Base-by-base conservation (phyloP, 2,329 filamentous ascomycete species). In the Aspergillus tanneri region DNA sequence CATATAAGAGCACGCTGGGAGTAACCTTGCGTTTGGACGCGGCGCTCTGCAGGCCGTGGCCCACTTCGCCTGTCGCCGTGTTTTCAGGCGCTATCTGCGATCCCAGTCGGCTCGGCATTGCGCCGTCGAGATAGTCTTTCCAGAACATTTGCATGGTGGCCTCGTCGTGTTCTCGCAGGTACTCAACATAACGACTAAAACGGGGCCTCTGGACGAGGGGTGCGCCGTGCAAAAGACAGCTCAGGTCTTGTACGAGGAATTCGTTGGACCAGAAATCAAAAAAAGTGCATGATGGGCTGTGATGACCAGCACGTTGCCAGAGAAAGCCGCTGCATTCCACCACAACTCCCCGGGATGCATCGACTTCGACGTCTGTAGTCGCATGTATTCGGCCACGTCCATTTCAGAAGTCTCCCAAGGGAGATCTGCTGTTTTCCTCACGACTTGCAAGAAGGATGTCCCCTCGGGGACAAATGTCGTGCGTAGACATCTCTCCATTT, bases 261-360 rank as follows among this genome's bases (percentile, higher is more conserved):
- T 50, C 36, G 14, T 62, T 56, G 16, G 65, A 68, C 63, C 64
- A 68, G 40, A 58, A 67, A 43, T 69, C 66, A 19, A 67, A 66
- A 2, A 68, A 55, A 4, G n/a, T n/a, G 63, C 59, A 42, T 69
- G 66, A 38, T 69, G 66, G 54, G 65, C 64, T 1, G 61, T 60
- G 9, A 67, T 53, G 0, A 63, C 59, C 1, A 69, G 48, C 11
- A 53, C 40, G 14, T 46, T 25, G 11, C 43, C 25, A n/a, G n/a
- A n/a, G n/a, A n/a, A n/a, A n/a, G n/a, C n/a, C n/a, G n/a, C n/a
- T n/a, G n/a, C n/a, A n/a, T n/a, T n/a, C n/a, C n/a, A n/a, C n/a
- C n/a, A n/a, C n/a, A n/a, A n/a, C n/a, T n/a, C n/a, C n/a, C n/a
- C n/a, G n/a, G n/a, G n/a, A n/a, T n/a, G n/a, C n/a, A n/a, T n/a